phyloP scores from a whole-genome alignment of 2,329 filamentous ascomycete genomes.

The Fusarium caatingaense region DNA sequence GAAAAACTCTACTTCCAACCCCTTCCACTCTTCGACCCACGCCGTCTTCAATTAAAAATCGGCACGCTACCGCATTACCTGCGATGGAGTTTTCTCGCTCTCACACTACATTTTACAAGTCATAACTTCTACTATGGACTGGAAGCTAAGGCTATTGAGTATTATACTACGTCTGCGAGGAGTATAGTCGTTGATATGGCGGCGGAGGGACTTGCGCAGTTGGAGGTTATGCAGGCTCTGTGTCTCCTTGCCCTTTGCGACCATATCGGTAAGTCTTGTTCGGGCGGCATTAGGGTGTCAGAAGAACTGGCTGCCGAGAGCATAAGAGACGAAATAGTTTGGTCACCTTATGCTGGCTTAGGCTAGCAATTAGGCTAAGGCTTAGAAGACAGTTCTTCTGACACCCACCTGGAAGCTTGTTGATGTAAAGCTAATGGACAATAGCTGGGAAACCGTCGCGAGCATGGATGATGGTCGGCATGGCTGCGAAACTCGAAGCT shows the following conservation, averaged over 20 bases:
- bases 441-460: constrained; percentile 30
- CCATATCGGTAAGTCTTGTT: constrained; percentile 16
- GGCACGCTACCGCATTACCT: constrained; percentile 32
- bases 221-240: constrained; percentile 35
- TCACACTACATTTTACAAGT: constrained; percentile 19
- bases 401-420: too few species aligned
- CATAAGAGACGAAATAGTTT: too few species aligned
- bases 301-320: too few species aligned
- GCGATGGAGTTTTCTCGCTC: constrained; percentile 37
- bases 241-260: constrained; percentile 40
- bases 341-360: too few species aligned
- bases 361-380: too few species aligned
- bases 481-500: constrained; percentile 33
- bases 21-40: constrained; percentile 24
- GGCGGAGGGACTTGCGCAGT: constrained; percentile 9
- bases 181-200: constrained; percentile 37
- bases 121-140: constrained; percentile 32
- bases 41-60: constrained; percentile 15
- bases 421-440: not conserved
- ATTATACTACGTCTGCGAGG: constrained; percentile 31
- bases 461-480: constrained; percentile 44
- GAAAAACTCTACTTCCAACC: constrained; percentile 39
- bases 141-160: constrained; percentile 37
- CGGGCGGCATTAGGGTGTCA: fast-evolving
- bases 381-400: too few species aligned